Percentiles rank a stretch among this genome's conserved stretches.
phyloP scores from a whole-genome alignment of 805 yeast species.

The Crinitomyces ghanaensis region DNA sequence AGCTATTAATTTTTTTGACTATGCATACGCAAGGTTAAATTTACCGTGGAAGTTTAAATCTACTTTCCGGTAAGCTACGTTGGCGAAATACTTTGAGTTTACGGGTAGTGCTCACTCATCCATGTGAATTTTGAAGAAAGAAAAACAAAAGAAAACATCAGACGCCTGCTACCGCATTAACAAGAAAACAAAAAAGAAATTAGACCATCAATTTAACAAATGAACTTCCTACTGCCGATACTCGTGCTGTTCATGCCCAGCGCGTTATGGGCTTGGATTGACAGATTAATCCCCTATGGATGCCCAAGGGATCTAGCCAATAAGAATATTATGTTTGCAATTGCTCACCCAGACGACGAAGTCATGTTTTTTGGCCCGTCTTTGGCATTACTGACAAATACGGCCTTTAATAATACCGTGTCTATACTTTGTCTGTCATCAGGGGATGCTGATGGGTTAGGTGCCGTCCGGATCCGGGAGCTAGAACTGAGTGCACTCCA shows the following conservation, averaged over 20 bases:
- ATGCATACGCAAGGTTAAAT: too few species aligned
- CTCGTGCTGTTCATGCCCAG: slow-evolving; percentile 10
- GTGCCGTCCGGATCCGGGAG: slow-evolving; percentile 51
- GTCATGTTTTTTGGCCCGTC: slow-evolving; percentile 94
- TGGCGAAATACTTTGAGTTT: too few species aligned
- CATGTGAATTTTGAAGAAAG: too few species aligned
- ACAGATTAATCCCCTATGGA: slow-evolving; percentile 6
- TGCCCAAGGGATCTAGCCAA: slow-evolving; percentile 12
- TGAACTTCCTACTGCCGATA: slow-evolving; percentile 7
- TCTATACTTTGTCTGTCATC: slow-evolving; percentile 58
- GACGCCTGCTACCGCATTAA: too few species aligned
- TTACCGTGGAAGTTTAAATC: too few species aligned
- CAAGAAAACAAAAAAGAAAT: too few species aligned
- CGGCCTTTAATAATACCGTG: slow-evolving; percentile 39
- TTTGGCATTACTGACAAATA: slow-evolving; percentile 39
- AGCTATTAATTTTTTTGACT: too few species aligned
- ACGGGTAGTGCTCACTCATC: too few species aligned
- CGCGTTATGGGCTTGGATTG: slow-evolving; percentile 9
- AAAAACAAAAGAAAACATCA: too few species aligned
- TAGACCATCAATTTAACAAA: too few species aligned
- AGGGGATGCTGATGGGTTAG: slow-evolving; percentile 72
- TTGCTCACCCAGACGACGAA: slow-evolving; percentile 98
- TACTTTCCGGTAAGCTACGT: too few species aligned
- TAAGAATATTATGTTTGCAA: slow-evolving; percentile 33
- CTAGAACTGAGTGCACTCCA: slow-evolving; percentile 41